Evolutionary conservation across 805 yeast genomes (phyloP), one percentile per base, ranked within the genome.

Genomic region (Zygosaccharomyces lentus): DNA sequence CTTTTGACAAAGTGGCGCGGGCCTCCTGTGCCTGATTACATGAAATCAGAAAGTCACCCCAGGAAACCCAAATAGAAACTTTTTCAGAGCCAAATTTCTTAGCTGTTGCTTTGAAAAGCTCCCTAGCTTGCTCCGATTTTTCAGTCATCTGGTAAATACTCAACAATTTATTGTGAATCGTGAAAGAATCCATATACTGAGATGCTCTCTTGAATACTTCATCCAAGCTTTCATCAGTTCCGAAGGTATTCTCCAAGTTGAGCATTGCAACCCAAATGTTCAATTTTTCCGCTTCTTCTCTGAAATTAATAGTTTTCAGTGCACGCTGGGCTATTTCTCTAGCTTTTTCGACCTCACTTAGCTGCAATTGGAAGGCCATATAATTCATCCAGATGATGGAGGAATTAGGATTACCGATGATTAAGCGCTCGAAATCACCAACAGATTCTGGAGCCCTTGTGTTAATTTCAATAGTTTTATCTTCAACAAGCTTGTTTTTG

Each of bases 371-470:
- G 84, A 91, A 93, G 3, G 98, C 90, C 96, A 93, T 93, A 69
- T 86, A 93, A 69, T 90, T 87, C 87, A 93, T 91, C 99, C 99
- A 93, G 47, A 88, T 68, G 29, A 90, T 78, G 1, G 99, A 91
- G 2, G 96, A 87, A 71, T 87, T 84, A 39, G 99, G 97, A 62
- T 85, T 85, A 64, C 97, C 95, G 49, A 93, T 77, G 45, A 93
- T 75, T 54, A 93, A 70, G 60, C 99, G 81, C 69, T 93, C 99
- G 59, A 89, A 93, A 66, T 93, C 99, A 38, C 81, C 71, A 35
- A 81, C 85, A 47, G 97, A 88, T 67, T 91, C 95, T 31, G 99
- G 99, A 12, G 90, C 86, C 57, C 89, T 77, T 10, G 91, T 77
- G 57, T 80, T 80, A 49, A 93, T 75, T 41, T 86, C 93, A 43